Evolutionary conservation across 2,329 filamentous ascomycete genomes (phyloP).

Genomic region (Escovopsis weberi): DNA sequence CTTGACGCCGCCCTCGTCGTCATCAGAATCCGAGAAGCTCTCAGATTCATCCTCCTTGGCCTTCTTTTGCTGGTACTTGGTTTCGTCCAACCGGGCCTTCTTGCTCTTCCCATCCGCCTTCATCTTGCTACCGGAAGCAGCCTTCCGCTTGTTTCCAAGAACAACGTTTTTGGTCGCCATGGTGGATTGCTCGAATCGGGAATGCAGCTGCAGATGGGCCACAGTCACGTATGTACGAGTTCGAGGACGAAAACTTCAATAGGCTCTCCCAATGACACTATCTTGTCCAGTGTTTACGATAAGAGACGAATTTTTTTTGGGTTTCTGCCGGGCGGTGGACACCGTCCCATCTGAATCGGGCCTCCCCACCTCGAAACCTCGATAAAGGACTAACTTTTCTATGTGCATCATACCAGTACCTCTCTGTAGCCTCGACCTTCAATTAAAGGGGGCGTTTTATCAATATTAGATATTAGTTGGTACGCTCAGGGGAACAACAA

Average conservation of each 20-base stretch:
- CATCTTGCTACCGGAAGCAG: slow-evolving; percentile 28
- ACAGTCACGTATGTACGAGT: background rate
- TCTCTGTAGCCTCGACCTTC: no score
- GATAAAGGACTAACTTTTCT: no score
- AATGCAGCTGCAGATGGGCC: slow-evolving; percentile 7
- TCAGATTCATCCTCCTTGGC: slow-evolving; percentile 27
- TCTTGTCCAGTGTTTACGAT: slow-evolving; percentile 6
- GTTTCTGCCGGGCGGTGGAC: slow-evolving; percentile 23
- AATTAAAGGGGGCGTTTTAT: no score
- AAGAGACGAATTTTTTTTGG: slow-evolving; percentile 12
- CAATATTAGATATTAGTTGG: no score
- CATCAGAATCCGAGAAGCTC: slow-evolving; percentile 35
- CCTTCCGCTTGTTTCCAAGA: slow-evolving; percentile 43
- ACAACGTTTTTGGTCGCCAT: slow-evolving; percentile 36
- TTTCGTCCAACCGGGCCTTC: slow-evolving; percentile 30
- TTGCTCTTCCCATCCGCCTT: slow-evolving; percentile 29
- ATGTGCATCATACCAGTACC: no score
- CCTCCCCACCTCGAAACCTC: no score
- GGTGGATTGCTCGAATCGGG: background rate
- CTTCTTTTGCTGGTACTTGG: slow-evolving; percentile 9
- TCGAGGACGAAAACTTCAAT: slow-evolving; percentile 1
- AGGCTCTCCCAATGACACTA: slow-evolving; percentile 1
- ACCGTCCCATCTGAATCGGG: background rate
- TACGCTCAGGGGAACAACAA: no score
- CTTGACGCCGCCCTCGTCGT: slow-evolving; percentile 39